phyloP scores from a whole-genome alignment of 306 rosid species.

The Vigna trinervia region DNA sequence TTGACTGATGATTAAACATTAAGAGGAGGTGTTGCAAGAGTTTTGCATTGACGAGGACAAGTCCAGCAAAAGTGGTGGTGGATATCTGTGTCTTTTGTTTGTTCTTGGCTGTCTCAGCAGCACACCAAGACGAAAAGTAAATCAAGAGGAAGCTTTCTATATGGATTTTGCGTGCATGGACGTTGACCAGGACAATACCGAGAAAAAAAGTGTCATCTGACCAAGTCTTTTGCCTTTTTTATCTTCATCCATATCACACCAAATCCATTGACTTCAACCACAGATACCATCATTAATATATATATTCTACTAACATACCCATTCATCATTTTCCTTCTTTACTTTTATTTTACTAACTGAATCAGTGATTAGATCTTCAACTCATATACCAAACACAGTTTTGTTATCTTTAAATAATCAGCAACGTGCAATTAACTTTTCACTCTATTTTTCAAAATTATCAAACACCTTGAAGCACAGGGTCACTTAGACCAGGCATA shows the following conservation, averaged over 20 bases:
- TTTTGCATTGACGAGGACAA: slow-evolving; percentile 18
- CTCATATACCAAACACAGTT: not conserved
- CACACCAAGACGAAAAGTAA: slow-evolving; percentile 33
- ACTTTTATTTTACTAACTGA: not conserved
- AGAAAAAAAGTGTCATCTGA: not conserved
- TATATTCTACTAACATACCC: no score
- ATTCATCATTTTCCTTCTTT: not conserved
- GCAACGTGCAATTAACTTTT: not conserved
- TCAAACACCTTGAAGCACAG: not conserved
- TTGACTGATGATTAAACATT: not conserved
- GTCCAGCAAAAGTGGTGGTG: slow-evolving; percentile 27
- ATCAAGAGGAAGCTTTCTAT: not conserved
- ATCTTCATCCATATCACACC: not conserved
- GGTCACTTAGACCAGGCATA: not conserved
- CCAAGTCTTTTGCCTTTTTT: slow-evolving; percentile 16
- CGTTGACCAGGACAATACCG: slow-evolving; percentile 34
- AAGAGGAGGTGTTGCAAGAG: slow-evolving; percentile 6
- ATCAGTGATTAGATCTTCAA: not conserved
- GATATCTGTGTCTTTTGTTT: not conserved
- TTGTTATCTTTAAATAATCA: no score
- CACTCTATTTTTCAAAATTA: not conserved
- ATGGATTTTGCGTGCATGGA: slow-evolving; percentile 32
- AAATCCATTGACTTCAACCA: not conserved
- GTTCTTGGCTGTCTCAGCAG: slow-evolving; percentile 1
- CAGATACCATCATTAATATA: not conserved